Evolutionary conservation across 139 green algal genomes (phyloP).

Genomic region (Ostreobium quekettii): DNA sequence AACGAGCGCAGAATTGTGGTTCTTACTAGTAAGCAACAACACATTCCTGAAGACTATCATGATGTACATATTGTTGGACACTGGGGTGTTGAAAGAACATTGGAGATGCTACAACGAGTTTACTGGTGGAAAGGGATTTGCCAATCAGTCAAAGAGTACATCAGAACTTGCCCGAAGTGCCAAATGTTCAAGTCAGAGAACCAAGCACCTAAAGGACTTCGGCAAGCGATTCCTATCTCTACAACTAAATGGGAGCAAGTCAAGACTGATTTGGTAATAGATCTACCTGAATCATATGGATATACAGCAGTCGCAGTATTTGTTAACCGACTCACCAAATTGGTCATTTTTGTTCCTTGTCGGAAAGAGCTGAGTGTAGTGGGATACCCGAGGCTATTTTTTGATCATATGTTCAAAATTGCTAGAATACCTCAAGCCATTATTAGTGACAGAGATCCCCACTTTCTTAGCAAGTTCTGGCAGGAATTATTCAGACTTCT

Average conservation of each 20-base stretch:
- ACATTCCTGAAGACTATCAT: background rate
- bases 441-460: constrained; percentile 45
- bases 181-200: constrained; percentile 20
- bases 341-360: constrained; percentile 33
- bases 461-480: constrained; percentile 44
- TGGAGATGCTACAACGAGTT: background rate
- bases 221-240: constrained; percentile 36
- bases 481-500: constrained; percentile 24
- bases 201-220: constrained; percentile 19
- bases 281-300: constrained; percentile 27
- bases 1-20: background rate
- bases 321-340: constrained; percentile 48
- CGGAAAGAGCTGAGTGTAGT: constrained; percentile 22
- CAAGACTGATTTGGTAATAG: constrained; percentile 47
- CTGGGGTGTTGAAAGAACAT: background rate
- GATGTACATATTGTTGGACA: background rate
- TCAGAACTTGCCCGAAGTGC: constrained; percentile 8
- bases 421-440: constrained; percentile 41
- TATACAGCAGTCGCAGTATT: constrained; percentile 40
- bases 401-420: constrained; percentile 29
- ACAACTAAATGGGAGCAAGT: constrained; percentile 28
- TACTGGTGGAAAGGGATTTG: constrained; percentile 3
- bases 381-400: constrained; percentile 24
- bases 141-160: background rate
- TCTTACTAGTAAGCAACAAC: background rate